phyloP scores from a whole-genome alignment of 164 flowering plant genomes.

The Chimonanthus salicifolius region DNA sequence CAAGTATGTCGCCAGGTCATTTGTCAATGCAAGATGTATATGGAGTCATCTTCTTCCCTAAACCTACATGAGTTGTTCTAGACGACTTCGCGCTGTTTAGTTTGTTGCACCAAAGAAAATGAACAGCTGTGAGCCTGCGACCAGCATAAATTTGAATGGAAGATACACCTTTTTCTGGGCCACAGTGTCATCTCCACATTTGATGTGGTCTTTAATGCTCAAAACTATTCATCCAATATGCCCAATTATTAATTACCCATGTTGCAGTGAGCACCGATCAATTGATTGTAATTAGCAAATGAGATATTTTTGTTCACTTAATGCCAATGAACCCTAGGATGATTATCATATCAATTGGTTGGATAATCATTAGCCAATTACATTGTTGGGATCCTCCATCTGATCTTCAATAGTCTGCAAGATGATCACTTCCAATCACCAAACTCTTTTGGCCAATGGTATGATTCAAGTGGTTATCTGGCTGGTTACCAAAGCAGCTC shows the following conservation, averaged over 20 bases:
- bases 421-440: background rate
- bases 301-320: background rate
- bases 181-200: background rate
- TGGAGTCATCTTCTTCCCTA: too few species aligned
- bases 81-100: too few species aligned
- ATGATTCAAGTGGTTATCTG: background rate
- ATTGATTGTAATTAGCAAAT: background rate
- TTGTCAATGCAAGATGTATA: too few species aligned
- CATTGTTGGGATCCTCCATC: background rate
- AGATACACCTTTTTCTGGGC: background rate
- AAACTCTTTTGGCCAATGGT: background rate
- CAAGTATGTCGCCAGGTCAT: too few species aligned
- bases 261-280: background rate
- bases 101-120: too few species aligned
- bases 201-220: background rate
- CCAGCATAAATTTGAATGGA: background rate
- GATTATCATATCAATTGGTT: too few species aligned
- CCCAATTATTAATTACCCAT: background rate
- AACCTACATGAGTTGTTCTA: too few species aligned
- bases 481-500: too few species aligned
- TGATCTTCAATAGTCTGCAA: background rate
- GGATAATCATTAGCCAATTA: too few species aligned
- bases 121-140: too few species aligned
- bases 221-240: background rate
- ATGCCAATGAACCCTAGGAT: background rate